Conservation (phyloP, 2,329 filamentous ascomycete genomes). For the Talaromyces sp. region DNA sequence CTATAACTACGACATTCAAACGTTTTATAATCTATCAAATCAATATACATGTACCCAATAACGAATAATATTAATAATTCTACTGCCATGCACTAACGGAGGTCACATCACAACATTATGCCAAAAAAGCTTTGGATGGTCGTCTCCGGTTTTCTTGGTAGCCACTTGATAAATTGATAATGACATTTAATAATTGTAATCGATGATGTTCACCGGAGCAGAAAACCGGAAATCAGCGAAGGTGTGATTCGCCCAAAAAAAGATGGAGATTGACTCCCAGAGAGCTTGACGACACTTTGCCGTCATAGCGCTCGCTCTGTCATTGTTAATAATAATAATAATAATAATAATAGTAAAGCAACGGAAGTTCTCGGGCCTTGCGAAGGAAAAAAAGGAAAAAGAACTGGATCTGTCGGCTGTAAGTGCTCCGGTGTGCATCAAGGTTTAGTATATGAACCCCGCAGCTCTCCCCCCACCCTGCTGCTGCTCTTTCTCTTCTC, state of each 20-base stretch:
- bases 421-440: slow-evolving; percentile 2
- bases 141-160: too few relatives aligned
- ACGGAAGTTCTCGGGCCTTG: not conserved
- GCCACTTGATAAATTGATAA: not conserved
- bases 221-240: not conserved
- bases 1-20: not conserved
- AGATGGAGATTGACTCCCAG: not conserved
- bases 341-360: not conserved
- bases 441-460: slow-evolving; percentile 12
- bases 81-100: not conserved
- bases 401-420: not conserved
- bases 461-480: slow-evolving; percentile 8
- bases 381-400: not conserved
- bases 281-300: not conserved
- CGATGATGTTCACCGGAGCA: not conserved
- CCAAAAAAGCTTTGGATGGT: not conserved
- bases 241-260: not conserved
- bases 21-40: not conserved
- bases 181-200: not conserved
- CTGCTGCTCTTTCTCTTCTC: slow-evolving; percentile 11
- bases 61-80: not conserved
- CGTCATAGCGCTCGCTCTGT: not conserved
- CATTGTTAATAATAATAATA: not conserved
- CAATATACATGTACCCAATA: not conserved
- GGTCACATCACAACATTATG: not conserved